A percentile compares a stretch with the other conserved stretches of the same genome.
These are phyloP conservation scores for Selaginella moellendorffii DNA, from an alignment of 75 land plant species.

Conservation along the genomic window DNA sequence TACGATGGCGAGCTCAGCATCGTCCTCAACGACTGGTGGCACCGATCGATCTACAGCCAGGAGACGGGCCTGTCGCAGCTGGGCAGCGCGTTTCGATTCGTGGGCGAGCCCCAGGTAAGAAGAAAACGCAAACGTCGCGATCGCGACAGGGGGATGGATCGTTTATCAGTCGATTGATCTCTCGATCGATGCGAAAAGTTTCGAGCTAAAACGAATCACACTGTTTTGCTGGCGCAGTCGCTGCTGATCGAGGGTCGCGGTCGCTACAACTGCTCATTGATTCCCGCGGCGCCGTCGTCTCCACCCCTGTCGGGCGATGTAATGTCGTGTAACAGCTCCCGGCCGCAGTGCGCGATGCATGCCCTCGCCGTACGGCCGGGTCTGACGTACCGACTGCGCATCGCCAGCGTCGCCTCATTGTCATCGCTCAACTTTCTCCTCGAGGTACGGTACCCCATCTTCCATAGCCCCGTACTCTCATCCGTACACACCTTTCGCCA, in stretches of 20 bases:
- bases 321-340: conserved; percentile 29
- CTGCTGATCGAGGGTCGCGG: neutral
- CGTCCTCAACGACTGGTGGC: conserved; percentile 72
- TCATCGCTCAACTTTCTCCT: conserved; percentile 56
- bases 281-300: neutral
- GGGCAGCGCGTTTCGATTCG: conserved; percentile 36
- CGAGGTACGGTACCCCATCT: conserved; percentile 27
- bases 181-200: no score
- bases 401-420: conserved; percentile 60
- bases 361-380: conserved; percentile 42
- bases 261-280: neutral
- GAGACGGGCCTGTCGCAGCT: conserved; percentile 32
- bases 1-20: conserved; percentile 54
- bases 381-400: conserved; percentile 50
- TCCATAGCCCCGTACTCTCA: neutral
- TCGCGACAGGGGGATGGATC: neutral
- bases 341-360: conserved; percentile 33
- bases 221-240: neutral
- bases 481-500: neutral
- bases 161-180: no score
- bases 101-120: conserved; percentile 60
- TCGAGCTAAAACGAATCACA: no score
- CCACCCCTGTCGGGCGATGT: conserved; percentile 1
- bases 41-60: conserved; percentile 29
- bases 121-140: neutral